Base-by-base conservation (phyloP, 1,284 basidiomycete species). In the Ganoderma meredithae region DNA sequence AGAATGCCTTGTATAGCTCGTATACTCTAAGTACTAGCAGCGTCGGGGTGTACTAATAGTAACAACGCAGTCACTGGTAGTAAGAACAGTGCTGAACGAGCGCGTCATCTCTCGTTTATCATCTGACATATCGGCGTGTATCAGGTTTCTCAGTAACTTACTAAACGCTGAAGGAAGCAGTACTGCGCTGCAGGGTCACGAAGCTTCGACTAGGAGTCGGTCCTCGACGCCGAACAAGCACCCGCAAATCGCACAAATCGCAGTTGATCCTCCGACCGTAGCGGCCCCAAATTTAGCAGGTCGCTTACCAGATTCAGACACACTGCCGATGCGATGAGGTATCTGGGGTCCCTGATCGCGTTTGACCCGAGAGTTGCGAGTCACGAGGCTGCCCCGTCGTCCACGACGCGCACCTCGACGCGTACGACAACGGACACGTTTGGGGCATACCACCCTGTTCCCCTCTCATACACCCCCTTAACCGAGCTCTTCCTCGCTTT, bases 11-110 rank as follows among this genome's bases (percentile, higher is more conserved):
- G 65, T 62, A 66, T 55, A 62, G 55, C 36, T 58, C 13, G 55
- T n/a, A 31, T 31, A 27, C 22, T 58, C 31, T 33, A 49, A 53
- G 44, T 31, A 27, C 22, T 58, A 40, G 41, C 49, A 53, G 44
- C 65, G 25, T 60, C 53, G 47, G 65, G 53, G 60, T 66, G 65
- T 66, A 66, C 47, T 58, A 66, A 66, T 66, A 66, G 40, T 58
- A 66, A 66, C 41, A 56, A 58, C 4, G 65, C 58, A 66, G 43
- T 62, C 62, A 66, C 43, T 39, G 36, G 36, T 10, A 39, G 36
- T 39, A 39, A 39, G 8, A 62, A 60, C 22, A 8, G 58, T 22
- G 58, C 40, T 40, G 58, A 60, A 40, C 58, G 19, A 13, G 33
- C 36, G n/a, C 56, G 15, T 36, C 27, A 58, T 58, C 62, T 63